These are phyloP conservation scores for Tetracladium setigerum DNA, from an alignment of 495 filamentous ascomycete genomes.

Conservation along the genomic window DNA sequence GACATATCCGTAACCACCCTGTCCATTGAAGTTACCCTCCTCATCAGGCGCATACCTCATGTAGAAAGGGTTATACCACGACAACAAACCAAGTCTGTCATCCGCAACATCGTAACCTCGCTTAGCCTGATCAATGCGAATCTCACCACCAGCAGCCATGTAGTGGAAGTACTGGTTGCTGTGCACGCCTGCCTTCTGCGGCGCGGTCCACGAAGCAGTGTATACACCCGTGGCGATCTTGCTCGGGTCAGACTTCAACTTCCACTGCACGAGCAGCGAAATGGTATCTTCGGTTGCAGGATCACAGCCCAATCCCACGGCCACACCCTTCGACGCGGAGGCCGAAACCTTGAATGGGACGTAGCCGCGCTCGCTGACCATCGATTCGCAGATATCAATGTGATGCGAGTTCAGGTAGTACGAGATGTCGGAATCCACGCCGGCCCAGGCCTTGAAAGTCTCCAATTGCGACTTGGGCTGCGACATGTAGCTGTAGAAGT, in stretches of 20 bases:
- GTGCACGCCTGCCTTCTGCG: constrained; percentile 84
- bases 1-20: constrained; percentile 88
- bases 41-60: constrained; percentile 96
- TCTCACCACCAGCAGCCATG: constrained; percentile 75
- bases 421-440: constrained; percentile 81
- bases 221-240: constrained; percentile 85
- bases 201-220: constrained; percentile 91
- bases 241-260: constrained; percentile 53
- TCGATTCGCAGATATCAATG: constrained; percentile 81
- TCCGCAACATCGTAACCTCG: constrained; percentile 91
- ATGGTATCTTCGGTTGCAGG: constrained; percentile 87
- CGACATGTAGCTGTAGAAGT: constrained; percentile 96
- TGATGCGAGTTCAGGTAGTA: constrained; percentile 96
- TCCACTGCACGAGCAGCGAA: constrained; percentile 82
- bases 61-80: constrained; percentile 93
- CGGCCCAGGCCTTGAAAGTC: constrained; percentile 96
- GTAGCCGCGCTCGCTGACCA: constrained; percentile 67
- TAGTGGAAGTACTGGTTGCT: constrained; percentile 96
- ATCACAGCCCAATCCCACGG: constrained; percentile 60
- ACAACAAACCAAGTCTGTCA: constrained; percentile 57
- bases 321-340: constrained; percentile 60
- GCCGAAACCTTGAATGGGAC: constrained; percentile 73
- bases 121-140: constrained; percentile 88
- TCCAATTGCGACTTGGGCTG: constrained; percentile 90
- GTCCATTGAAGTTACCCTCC: constrained; percentile 87